phyloP scores from a whole-genome alignment of 108 stramenopile species.

The Nannochloropsis oceanica region DNA sequence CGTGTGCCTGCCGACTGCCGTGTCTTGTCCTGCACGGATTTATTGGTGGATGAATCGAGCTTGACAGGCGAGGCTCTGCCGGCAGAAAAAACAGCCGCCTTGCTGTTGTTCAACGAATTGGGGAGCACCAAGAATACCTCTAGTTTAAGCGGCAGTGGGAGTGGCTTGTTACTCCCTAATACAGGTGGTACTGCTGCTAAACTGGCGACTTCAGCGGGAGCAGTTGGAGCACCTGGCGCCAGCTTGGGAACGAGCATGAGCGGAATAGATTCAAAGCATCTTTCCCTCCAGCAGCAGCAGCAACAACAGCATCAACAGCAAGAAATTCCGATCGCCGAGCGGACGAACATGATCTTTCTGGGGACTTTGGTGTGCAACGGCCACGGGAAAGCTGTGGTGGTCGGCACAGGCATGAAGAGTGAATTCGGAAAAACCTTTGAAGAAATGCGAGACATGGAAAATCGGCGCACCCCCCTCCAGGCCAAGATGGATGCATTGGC shows the following conservation, averaged over 20 bases:
- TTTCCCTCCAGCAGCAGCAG: not conserved
- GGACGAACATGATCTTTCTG: constrained; percentile 76
- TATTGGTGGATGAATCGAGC: constrained; percentile 63
- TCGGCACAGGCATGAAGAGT: constrained; percentile 60
- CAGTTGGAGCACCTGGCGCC: not conserved
- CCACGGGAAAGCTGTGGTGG: constrained; percentile 66
- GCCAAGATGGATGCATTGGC: constrained; percentile 88
- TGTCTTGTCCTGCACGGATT: constrained; percentile 56
- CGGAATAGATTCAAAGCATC: not conserved
- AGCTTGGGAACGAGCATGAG: not conserved
- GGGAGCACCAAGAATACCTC: not conserved
- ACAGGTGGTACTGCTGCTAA: not conserved
- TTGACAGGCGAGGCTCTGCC: constrained; percentile 84
- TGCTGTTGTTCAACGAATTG: constrained; percentile 20
- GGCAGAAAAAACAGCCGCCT: not conserved
- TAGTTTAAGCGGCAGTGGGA: not conserved
- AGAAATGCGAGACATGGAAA: constrained; percentile 58
- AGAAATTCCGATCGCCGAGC: constrained; percentile 46
- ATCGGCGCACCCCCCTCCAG: constrained; percentile 74
- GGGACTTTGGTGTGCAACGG: constrained; percentile 79
- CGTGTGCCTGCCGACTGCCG: constrained; percentile 91
- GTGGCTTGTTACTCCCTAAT: not conserved
- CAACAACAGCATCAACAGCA: not conserved
- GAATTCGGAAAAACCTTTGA: constrained; percentile 80
- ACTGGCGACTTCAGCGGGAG: not conserved